These are phyloP conservation scores for Avena eriantha DNA, from an alignment of 176 grass and related monocot species.

Conservation along the genomic window DNA sequence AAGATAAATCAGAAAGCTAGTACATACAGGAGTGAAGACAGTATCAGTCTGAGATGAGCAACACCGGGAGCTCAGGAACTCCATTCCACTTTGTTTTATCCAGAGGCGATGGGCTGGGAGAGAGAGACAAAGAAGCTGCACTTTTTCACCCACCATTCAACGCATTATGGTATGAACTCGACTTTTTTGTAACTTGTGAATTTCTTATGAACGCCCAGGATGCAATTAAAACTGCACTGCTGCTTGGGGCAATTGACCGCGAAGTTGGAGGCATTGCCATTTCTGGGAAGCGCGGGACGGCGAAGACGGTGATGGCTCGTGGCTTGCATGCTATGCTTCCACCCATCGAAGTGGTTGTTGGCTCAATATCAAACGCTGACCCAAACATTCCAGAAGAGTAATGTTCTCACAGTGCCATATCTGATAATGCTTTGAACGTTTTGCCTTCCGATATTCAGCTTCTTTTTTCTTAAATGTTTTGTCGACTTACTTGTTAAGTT, in stretches of 20 bases:
- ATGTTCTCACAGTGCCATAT: slow-evolving; percentile 22
- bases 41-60: too few species aligned
- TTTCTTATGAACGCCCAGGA: slow-evolving; percentile 51
- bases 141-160: background rate
- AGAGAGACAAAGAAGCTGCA: background rate
- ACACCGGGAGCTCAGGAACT: too few species aligned
- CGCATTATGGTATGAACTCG: background rate
- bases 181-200: background rate
- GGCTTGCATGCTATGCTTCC: slow-evolving; percentile 97
- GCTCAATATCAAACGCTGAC: slow-evolving; percentile 84
- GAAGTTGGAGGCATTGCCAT: slow-evolving; percentile 98
- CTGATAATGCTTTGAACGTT: background rate
- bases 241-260: slow-evolving; percentile 84
- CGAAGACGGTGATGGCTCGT: slow-evolving; percentile 97
- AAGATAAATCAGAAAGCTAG: too few species aligned
- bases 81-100: too few species aligned
- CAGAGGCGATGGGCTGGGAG: too few species aligned
- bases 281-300: slow-evolving; percentile 90
- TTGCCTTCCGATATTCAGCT: background rate
- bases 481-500: slow-evolving; percentile 29
- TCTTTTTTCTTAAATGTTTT: slow-evolving; percentile 16
- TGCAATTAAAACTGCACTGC: slow-evolving; percentile 89
- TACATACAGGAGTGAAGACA: too few species aligned
- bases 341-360: slow-evolving; percentile 87
- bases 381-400: slow-evolving; percentile 83